These are phyloP conservation scores for Earliella scabrosa DNA, from an alignment of 1,284 basidiomycete genomes.

Conservation along the genomic window DNA sequence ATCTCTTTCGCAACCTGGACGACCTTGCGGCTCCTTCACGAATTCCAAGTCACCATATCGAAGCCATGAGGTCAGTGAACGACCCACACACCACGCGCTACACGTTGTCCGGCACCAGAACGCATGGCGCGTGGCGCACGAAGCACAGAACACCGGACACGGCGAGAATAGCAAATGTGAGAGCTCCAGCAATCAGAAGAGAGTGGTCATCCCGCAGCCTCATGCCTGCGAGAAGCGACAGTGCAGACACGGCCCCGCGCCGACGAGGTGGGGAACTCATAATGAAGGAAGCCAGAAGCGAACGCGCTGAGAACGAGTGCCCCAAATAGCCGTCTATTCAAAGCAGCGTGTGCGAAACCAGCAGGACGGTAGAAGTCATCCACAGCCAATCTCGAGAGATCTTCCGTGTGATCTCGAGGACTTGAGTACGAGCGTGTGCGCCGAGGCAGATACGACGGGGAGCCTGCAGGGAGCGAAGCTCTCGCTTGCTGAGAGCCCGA, in stretches of 20 bases:
- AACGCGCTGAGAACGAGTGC: neutral
- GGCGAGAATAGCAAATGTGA: too few relatives aligned
- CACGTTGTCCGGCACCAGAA: too few relatives aligned
- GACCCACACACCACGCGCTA: too few relatives aligned
- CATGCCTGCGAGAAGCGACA: neutral
- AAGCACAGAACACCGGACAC: too few relatives aligned
- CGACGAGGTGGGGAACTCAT: neutral
- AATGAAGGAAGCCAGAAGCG: neutral
- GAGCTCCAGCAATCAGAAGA: too few relatives aligned
- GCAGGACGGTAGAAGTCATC: neutral
- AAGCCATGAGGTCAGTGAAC: too few relatives aligned
- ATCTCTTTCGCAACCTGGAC: too few relatives aligned
- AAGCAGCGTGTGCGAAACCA: neutral
- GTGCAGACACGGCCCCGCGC: neutral
- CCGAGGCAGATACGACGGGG: too few relatives aligned
- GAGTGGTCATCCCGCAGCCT: too few relatives aligned
- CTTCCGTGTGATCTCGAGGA: neutral
- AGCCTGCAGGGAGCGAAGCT: neutral
- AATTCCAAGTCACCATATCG: too few relatives aligned
- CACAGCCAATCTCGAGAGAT: constrained; percentile 5
- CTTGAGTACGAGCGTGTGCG: neutral
- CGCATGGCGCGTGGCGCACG: too few relatives aligned
- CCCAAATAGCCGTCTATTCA: neutral
- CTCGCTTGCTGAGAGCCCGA: neutral
- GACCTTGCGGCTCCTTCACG: too few relatives aligned